These are phyloP conservation scores for Aspergillus taichungensis DNA, from an alignment of 495 filamentous ascomycete genomes.

Conservation along the genomic window DNA sequence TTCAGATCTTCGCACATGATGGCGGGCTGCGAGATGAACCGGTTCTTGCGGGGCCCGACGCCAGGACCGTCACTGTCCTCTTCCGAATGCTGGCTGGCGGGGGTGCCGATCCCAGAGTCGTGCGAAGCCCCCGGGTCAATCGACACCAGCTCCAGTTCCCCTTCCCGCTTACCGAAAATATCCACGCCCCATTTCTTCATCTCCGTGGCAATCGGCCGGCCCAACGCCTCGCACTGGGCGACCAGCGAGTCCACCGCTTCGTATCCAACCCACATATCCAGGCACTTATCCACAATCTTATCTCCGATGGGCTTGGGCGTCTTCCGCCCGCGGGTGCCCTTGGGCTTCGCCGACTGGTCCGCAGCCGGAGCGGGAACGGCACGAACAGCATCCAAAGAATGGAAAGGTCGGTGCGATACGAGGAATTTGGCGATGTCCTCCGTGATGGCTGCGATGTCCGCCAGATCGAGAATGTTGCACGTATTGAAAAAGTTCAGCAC, in stretches of 20 bases:
- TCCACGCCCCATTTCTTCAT: conserved; percentile 77
- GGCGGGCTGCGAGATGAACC: conserved; percentile 59
- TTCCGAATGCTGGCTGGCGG: conserved; percentile 44
- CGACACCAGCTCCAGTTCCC: conserved; percentile 60
- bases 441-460: conserved; percentile 65
- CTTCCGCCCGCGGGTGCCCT: conserved; percentile 39
- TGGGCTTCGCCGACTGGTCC: conserved; percentile 35
- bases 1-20: conserved; percentile 60
- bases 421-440: conserved; percentile 58
- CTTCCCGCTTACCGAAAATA: conserved; percentile 55
- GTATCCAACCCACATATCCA: conserved; percentile 64
- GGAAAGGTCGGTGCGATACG: conserved; percentile 61
- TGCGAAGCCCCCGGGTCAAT: conserved; percentile 41
- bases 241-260: conserved; percentile 76
- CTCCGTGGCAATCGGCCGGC: conserved; percentile 54
- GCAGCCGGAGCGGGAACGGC: conserved; percentile 42
- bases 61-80: conserved; percentile 42
- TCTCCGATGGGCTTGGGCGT: conserved; percentile 53
- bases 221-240: conserved; percentile 57
- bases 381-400: conserved; percentile 51
- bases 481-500: conserved; percentile 79
- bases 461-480: conserved; percentile 60
- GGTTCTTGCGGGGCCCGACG: conserved; percentile 27
- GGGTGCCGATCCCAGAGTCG: conserved; percentile 72
- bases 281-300: conserved; percentile 61